Conservation (phyloP, 352 stramenopile species). For the Pythium dissotocum region DNA sequence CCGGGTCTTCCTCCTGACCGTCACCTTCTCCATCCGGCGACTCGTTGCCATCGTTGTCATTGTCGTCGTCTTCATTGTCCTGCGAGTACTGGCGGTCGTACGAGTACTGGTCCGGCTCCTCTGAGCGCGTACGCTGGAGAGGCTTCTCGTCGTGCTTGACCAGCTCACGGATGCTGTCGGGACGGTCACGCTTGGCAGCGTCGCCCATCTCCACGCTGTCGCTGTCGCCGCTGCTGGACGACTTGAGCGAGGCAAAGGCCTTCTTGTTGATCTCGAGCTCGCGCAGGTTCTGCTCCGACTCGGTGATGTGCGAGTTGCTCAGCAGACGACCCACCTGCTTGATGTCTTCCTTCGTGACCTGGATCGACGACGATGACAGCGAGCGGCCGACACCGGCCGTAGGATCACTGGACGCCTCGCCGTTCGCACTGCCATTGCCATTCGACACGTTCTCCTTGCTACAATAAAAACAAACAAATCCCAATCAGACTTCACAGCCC, state of each 20-base stretch:
- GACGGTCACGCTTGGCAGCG: slow-evolving; percentile 65
- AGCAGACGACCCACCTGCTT: slow-evolving; percentile 61
- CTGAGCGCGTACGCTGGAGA: slow-evolving; percentile 56
- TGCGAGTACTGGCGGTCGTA: slow-evolving; percentile 35
- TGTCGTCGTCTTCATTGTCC: slow-evolving; percentile 36
- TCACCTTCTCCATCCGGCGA: slow-evolving; percentile 20
- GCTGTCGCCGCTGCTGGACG: slow-evolving; percentile 37
- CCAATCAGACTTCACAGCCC: background rate
- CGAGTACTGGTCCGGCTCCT: slow-evolving; percentile 27
- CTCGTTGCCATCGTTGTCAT: slow-evolving; percentile 26
- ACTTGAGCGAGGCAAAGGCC: slow-evolving; percentile 37
- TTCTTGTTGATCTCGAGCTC: slow-evolving; percentile 81
- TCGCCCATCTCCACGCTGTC: slow-evolving; percentile 30
- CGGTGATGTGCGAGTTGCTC: slow-evolving; percentile 77
- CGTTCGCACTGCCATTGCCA: slow-evolving; percentile 29
- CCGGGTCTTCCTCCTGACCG: slow-evolving; percentile 45
- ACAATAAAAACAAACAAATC: background rate
- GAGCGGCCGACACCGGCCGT: slow-evolving; percentile 37
- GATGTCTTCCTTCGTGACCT: slow-evolving; percentile 85
- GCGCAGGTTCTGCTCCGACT: slow-evolving; percentile 77
- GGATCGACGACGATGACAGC: slow-evolving; percentile 67
- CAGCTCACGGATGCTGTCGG: slow-evolving; percentile 63
- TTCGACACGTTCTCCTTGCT: slow-evolving; percentile 52
- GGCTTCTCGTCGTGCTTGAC: slow-evolving; percentile 65
- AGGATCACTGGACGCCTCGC: slow-evolving; percentile 35